Evolutionary conservation across 139 green algal genomes (phyloP).

Genomic region (Micractinium sp.): DNA sequence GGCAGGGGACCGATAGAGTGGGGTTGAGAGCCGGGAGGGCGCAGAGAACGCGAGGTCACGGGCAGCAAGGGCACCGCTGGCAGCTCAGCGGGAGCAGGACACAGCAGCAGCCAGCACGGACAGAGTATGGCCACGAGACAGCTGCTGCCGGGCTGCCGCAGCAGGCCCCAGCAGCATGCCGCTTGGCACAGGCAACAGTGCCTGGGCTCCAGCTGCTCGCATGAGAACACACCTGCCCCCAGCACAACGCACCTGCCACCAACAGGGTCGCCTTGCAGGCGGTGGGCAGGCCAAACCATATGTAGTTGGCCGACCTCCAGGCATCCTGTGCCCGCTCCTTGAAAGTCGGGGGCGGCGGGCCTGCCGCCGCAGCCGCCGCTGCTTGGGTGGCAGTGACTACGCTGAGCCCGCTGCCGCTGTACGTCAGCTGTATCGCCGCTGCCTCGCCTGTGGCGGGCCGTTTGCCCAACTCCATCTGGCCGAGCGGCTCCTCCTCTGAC

Average conservation of each 20-base stretch:
- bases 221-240: neutral
- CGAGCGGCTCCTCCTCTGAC: neutral
- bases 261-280: slow-evolving; percentile 32
- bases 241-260: neutral
- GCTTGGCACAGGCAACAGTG: too few relatives aligned
- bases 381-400: neutral
- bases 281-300: slow-evolving; percentile 40
- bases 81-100: too few relatives aligned
- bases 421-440: neutral
- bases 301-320: neutral
- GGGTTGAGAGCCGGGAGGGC: neutral
- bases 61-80: neutral
- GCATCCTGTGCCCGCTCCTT: too few relatives aligned
- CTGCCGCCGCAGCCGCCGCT: neutral
- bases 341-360: neutral
- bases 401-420: neutral
- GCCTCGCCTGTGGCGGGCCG: neutral
- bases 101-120: too few relatives aligned
- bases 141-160: too few relatives aligned
- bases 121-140: too few relatives aligned
- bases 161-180: too few relatives aligned
- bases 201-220: too few relatives aligned
- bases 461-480: neutral
- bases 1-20: neutral
- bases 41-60: neutral